Conservation (phyloP, 257 asterid genomes). For the Przewalskia tangutica region DNA sequence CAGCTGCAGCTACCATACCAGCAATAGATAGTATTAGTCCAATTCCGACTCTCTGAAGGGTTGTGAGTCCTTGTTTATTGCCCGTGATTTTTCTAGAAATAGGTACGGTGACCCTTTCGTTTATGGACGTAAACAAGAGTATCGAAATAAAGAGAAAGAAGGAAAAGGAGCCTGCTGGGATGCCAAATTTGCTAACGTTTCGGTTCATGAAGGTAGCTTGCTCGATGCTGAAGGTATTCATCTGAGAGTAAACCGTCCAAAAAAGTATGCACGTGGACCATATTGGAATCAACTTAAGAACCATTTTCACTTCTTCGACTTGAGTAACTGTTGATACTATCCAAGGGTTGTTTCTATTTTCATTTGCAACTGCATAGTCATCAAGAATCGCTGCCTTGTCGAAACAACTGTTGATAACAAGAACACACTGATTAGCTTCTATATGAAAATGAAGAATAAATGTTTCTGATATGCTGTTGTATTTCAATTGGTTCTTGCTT, state of each 20-base stretch:
- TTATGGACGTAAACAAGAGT: constrained; percentile 60
- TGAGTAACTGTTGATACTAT: constrained; percentile 44
- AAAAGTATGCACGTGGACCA: constrained; percentile 80
- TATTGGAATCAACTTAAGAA: constrained; percentile 59
- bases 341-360: constrained; percentile 2
- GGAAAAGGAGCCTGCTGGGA: constrained; percentile 63
- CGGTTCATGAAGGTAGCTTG: constrained; percentile 78
- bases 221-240: constrained; percentile 78
- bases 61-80: constrained; percentile 42
- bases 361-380: constrained; percentile 5
- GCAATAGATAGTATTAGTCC: constrained; percentile 48
- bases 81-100: constrained; percentile 40
- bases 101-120: constrained; percentile 53
- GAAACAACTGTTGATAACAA: constrained; percentile 34
- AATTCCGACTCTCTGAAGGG: constrained; percentile 56
- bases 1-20: constrained; percentile 61
- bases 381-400: constrained; percentile 65
- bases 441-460: neutral
- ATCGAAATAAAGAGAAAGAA: constrained; percentile 57
- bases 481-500: neutral
- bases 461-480: neutral
- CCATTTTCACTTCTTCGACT: constrained; percentile 80
- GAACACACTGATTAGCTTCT: neutral
- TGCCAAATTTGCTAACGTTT: constrained; percentile 27
- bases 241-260: constrained; percentile 82